These are phyloP conservation scores for Pontederia crassipes DNA, from an alignment of 176 grass and related monocot genomes.

Conservation along the genomic window DNA sequence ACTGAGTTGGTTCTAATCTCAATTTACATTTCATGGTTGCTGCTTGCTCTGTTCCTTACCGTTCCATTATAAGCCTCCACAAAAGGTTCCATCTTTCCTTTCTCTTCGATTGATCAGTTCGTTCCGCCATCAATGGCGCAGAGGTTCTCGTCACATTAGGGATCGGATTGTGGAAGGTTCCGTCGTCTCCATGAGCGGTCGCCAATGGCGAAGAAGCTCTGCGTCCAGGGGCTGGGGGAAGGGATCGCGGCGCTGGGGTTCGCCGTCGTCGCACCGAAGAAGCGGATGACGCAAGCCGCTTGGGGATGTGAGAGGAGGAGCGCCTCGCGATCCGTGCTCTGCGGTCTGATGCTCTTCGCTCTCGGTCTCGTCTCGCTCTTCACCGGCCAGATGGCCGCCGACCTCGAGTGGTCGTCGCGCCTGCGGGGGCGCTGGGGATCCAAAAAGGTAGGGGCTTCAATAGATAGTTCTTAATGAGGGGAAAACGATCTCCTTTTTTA, in stretches of 20 bases:
- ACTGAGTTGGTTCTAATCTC: too few relatives aligned
- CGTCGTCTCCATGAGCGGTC: too few relatives aligned
- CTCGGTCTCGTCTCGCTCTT: constrained; percentile 74
- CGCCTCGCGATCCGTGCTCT: constrained; percentile 30
- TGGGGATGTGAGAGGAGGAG: background rate
- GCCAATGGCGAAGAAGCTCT: constrained; percentile 3
- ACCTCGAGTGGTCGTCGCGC: constrained; percentile 79
- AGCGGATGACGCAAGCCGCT: background rate
- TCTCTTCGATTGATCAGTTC: too few relatives aligned
- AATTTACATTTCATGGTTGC: too few relatives aligned
- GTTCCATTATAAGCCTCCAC: too few relatives aligned
- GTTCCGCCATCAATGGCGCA: too few relatives aligned
- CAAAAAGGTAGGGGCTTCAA: constrained; percentile 36
- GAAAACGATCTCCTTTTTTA: background rate
- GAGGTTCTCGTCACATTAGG: too few relatives aligned
- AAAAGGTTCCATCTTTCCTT: too few relatives aligned
- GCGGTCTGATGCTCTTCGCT: constrained; percentile 47
- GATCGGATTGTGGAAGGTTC: too few relatives aligned
- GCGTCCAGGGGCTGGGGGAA: background rate
- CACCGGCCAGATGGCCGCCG: constrained; percentile 67
- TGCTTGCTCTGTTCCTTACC: too few relatives aligned
- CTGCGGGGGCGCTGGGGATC: constrained; percentile 48
- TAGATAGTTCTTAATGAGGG: background rate
- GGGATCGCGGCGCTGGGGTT: background rate
- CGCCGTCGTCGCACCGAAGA: background rate